Evolutionary conservation across 805 yeast species (phyloP), one percentile per base, ranked within the genome.

Genomic region (Saccharomycopsis fibuligera): DNA sequence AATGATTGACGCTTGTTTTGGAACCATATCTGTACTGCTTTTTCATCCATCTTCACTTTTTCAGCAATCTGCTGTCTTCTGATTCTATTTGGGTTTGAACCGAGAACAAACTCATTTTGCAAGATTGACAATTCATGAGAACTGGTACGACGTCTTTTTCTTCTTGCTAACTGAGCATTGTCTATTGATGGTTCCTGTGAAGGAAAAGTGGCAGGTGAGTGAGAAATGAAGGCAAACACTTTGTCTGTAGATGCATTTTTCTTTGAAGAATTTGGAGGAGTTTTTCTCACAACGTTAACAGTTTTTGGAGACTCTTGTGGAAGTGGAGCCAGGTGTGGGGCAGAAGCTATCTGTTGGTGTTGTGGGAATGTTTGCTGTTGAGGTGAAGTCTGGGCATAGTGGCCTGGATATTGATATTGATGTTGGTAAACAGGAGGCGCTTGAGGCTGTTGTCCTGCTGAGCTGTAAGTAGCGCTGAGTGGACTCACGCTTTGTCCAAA

Each of bases 21-120:
- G 68, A 93, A 93, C 99, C 99, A 93, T 54, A 91, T 88, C 68
- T 93, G 99, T 31, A 93, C 96, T 1, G 97, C 96, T 64, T 90
- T 88, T 65, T 90, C 97, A n/a, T 91, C 79, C 98, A 93, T 93
- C 57, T 81, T 81, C 36, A 93, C 95, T 55, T 72, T 77, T 27
- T 69, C 65, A 3, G 98, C 96, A 56, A 93, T 86, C 55, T 82
- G 85, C 39, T 78, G 72, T 57, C 98, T 78, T 60, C 83, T 74
- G 40, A 74, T 67, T 62, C 82, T 83, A 61, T 84, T 83, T 41
- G 99, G 99, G 44, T 95, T 87, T 39, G 80, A 71, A 51, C 95
- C 89, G 43, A 68, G 61, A 44, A 74, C 74, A 60, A 91, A 93
- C 68, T 89, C 96, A 33, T 73, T 66, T 65, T 89, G 93, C 51